These are phyloP conservation scores for Chenopodium quinoa DNA, from an alignment of 148 eudicot species.

Conservation along the genomic window DNA sequence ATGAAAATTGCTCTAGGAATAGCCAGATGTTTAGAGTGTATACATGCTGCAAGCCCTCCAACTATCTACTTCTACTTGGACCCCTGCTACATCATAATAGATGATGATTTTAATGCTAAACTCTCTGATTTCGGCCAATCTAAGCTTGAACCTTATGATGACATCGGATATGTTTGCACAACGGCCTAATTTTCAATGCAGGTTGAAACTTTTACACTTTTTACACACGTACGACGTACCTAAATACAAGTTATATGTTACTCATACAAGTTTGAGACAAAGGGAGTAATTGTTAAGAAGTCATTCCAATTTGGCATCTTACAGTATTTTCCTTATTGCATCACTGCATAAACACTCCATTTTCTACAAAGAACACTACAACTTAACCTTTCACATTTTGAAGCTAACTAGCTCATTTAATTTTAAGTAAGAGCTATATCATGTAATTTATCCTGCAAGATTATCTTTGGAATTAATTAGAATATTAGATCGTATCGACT, in stretches of 20 bases:
- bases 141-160: conserved; percentile 51
- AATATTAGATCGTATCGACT: neutral
- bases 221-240: neutral
- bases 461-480: too few species aligned
- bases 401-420: too few species aligned
- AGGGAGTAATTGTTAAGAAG: too few species aligned
- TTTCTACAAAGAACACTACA: too few species aligned
- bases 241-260: too few species aligned
- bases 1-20: conserved; percentile 53
- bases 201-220: neutral
- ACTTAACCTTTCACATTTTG: too few species aligned
- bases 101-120: conserved; percentile 47
- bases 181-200: neutral
- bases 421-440: too few species aligned
- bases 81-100: conserved; percentile 58
- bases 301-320: too few species aligned
- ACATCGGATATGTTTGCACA: neutral
- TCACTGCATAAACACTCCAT: too few species aligned
- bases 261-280: too few species aligned
- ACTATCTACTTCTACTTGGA: conserved; percentile 57
- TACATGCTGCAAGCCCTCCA: conserved; percentile 54
- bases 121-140: conserved; percentile 66
- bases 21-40: conserved; percentile 56
- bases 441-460: neutral
- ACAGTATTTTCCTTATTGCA: too few species aligned